Evolutionary conservation across 2,329 filamentous ascomycete species (phyloP).

Genomic region (Alternaria solani): DNA sequence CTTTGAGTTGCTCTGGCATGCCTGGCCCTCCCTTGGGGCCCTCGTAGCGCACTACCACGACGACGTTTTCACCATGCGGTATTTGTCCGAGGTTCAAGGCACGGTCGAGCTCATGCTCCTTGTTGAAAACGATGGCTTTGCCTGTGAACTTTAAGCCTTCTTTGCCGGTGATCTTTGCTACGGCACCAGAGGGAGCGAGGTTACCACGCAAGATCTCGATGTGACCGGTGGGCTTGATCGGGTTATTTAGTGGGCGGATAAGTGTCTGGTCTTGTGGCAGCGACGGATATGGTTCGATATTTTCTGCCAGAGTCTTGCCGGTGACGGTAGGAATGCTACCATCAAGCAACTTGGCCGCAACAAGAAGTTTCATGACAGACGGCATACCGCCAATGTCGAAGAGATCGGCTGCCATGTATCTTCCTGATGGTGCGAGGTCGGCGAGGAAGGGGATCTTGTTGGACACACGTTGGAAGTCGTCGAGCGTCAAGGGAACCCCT

Average conservation of each 20-base stretch:
- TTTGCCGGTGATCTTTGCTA: slow-evolving; percentile 96
- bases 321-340: slow-evolving; percentile 83
- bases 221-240: slow-evolving; percentile 87
- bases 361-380: slow-evolving; percentile 83
- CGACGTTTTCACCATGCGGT: slow-evolving; percentile 79
- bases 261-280: slow-evolving; percentile 82
- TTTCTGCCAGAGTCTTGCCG: slow-evolving; percentile 82
- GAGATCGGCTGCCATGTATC: slow-evolving; percentile 87
- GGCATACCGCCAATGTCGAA: slow-evolving; percentile 87
- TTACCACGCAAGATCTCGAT: slow-evolving; percentile 89
- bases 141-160: slow-evolving; percentile 86
- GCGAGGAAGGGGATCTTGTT: slow-evolving; percentile 87
- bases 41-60: slow-evolving; percentile 91
- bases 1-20: slow-evolving; percentile 94
- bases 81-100: slow-evolving; percentile 77
- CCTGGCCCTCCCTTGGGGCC: slow-evolving; percentile 92
- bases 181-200: slow-evolving; percentile 85
- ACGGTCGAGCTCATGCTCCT: slow-evolving; percentile 78
- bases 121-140: slow-evolving; percentile 83
- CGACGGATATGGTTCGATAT: slow-evolving; percentile 78
- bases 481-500: slow-evolving; percentile 76
- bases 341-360: slow-evolving; percentile 77
- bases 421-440: slow-evolving; percentile 82
- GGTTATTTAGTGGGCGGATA: slow-evolving; percentile 80
- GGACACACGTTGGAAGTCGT: slow-evolving; percentile 83